Evolutionary conservation across 2,329 filamentous ascomycete genomes (phyloP), one percentile per base, ranked within the genome.

Genomic region (Allantophomopsis cytisporea): DNA sequence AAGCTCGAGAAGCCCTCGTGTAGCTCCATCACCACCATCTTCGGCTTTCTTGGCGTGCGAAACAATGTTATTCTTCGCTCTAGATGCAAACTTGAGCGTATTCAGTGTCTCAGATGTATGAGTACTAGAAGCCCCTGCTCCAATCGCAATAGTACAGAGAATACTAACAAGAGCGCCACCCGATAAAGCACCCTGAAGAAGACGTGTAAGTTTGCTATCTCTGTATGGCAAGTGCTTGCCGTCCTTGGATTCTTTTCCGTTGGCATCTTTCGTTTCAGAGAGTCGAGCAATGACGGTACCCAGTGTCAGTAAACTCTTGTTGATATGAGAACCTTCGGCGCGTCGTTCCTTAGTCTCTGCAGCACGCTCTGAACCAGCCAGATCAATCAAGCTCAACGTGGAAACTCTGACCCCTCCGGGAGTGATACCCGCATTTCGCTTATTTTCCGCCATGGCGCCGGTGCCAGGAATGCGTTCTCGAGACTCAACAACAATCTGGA

Each of bases 401-500:
- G 89, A 96, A 5, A 98, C 91, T 38, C 91, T 80, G 5, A 98
- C 91, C 43, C 91, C 91, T 38, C 89, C 89, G 1, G 89, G 88
- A 16, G 76, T 59, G 35, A 91, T 66, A 4, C 69, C 79, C 2
- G 80, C 72, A 28, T 28, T 28, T 37, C 84, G 73, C 54, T 84
- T 84, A 52, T 66, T 72, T 13, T 80, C 76, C 11, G 56, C 61
- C 11, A 62, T 66, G 8, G 54, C 54, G 15, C 49, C 53, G 35
- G 58, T 60, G 6, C 62, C 60, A 1, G 84, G 76, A 33, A 80
- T 75, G 36, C 91, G 82, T 59, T 95, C 89, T 58, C 91, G 76
- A 56, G 88, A 95, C 59, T 98, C 91, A 11, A 98, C 91, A 2
- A 98, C 89, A 50, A 98, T 98, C 59, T 98, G 91, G 31, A 98